phyloP scores from a whole-genome alignment of 371 early-diverging fungal species.

The Nematocida homosporus region DNA sequence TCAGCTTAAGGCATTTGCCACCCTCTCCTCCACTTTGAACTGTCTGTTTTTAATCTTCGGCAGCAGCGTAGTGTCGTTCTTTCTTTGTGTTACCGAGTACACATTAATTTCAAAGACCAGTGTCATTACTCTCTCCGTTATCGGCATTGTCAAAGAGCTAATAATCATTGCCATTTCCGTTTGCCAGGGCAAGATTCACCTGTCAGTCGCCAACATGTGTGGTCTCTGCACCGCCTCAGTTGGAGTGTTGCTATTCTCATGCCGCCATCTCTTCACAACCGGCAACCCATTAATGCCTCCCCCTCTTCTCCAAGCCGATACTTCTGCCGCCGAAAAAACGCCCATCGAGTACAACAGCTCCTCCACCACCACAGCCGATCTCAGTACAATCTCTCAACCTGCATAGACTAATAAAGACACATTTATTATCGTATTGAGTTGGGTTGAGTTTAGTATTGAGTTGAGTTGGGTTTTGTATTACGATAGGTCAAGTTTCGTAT shows the following conservation, averaged over 20 bases:
- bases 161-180: slow-evolving; percentile 64
- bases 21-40: background rate
- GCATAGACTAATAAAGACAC: background rate
- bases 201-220: slow-evolving; percentile 58
- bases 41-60: slow-evolving; percentile 56
- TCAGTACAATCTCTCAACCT: background rate
- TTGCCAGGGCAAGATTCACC: slow-evolving; percentile 32
- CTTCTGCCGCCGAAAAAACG: background rate
- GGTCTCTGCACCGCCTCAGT: slow-evolving; percentile 63
- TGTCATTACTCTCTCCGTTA: slow-evolving; percentile 64
- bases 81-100: slow-evolving; percentile 63
- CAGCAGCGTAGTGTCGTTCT: slow-evolving; percentile 58
- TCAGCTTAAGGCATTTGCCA: slow-evolving; percentile 56
- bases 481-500: no score
- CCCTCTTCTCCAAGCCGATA: background rate
- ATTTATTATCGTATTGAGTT: no score
- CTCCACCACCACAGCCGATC: background rate
- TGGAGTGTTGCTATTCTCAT: slow-evolving; percentile 62
- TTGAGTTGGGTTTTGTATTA: no score
- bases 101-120: slow-evolving; percentile 60
- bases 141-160: slow-evolving; percentile 66
- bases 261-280: background rate
- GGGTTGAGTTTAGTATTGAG: no score
- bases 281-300: no score
- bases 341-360: background rate